phyloP scores from a whole-genome alignment of 75 land plant species.

The Sequoiadendron giganteum region DNA sequence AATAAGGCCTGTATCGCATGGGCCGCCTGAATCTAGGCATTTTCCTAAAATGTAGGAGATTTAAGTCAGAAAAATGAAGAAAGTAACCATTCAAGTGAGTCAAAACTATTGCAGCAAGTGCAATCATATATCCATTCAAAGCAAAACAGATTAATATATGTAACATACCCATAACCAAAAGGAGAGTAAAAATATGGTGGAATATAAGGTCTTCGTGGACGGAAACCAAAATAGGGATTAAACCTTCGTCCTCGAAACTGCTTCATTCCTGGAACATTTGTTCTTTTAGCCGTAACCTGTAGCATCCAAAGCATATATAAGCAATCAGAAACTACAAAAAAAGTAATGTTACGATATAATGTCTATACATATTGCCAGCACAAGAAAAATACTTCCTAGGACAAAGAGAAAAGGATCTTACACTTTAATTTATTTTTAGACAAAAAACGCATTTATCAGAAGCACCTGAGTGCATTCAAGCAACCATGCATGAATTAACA shows the following conservation, averaged over 20 bases:
- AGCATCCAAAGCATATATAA: conserved; percentile 10
- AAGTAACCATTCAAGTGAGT: conserved; percentile 2
- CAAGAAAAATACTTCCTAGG: not conserved
- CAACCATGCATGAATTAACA: not conserved
- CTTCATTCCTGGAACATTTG: conserved; percentile 95
- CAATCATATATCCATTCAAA: conserved; percentile 17
- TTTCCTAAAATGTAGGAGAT: no score
- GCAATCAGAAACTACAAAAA: not conserved
- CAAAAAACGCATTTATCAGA: not conserved
- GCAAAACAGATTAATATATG: not conserved
- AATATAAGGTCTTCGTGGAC: conserved; percentile 54
- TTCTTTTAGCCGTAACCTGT: conserved; percentile 83
- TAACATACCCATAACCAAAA: conserved; percentile 81
- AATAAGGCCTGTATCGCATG: conserved; percentile 83
- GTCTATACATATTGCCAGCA: not conserved
- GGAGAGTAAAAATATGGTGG: conserved; percentile 59
- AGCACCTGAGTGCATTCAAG: not conserved
- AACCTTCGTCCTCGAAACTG: conserved; percentile 66
- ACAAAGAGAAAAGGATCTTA: not conserved
- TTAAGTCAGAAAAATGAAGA: not conserved
- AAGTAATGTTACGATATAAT: not conserved
- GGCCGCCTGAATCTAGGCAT: conserved; percentile 80
- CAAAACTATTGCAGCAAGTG: conserved; percentile 19
- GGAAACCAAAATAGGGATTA: conserved; percentile 48
- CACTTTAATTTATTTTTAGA: not conserved